Conservation (phyloP, 176 grass and related monocot genomes). For the Zoysia japonica region DNA sequence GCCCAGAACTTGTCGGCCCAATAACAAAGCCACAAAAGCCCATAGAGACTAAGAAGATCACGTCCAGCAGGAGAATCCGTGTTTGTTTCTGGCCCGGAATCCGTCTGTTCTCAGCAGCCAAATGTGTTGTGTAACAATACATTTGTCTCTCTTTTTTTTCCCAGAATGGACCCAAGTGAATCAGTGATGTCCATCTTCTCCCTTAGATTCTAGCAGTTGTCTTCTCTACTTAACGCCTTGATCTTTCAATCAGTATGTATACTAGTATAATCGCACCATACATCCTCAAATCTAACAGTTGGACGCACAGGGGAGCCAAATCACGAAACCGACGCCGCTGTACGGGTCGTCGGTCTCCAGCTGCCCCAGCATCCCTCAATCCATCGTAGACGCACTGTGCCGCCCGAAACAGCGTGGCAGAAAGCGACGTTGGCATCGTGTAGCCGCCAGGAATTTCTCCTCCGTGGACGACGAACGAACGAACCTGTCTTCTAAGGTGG, state of each 20-base stretch:
- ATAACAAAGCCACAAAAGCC: background rate
- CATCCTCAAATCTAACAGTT: background rate
- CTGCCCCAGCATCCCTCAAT: background rate
- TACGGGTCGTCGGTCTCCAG: background rate
- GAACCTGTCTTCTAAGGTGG: background rate
- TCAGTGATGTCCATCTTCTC: background rate
- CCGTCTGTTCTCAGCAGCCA: no score
- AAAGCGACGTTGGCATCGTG: background rate
- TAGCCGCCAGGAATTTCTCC: background rate
- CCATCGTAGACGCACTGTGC: background rate
- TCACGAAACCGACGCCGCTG: background rate
- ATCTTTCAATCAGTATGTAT: background rate
- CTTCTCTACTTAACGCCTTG: background rate
- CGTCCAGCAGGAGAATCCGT: background rate
- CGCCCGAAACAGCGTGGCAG: background rate
- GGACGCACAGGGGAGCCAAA: background rate
- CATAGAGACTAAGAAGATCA: background rate
- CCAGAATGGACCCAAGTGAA: no score
- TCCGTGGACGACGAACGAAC: background rate
- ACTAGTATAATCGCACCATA: background rate
- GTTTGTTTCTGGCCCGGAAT: no score
- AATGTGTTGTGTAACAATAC: no score
- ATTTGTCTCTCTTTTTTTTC: no score
- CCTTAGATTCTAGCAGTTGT: background rate
- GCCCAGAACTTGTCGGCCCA: background rate